Conservation (phyloP, 257 asterid genomes). For the Petunia axillaris region DNA sequence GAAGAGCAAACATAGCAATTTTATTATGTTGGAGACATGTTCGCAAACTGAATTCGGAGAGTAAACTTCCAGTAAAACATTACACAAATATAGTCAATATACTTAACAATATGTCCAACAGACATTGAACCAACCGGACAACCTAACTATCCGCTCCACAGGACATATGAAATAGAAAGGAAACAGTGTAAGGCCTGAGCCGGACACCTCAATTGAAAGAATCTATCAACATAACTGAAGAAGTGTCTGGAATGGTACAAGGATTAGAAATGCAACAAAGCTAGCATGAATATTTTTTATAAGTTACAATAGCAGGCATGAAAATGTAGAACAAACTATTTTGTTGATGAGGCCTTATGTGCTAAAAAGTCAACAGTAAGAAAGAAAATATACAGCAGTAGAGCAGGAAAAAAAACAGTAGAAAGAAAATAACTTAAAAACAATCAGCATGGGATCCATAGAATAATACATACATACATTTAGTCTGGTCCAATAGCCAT, state of each 20-base stretch:
- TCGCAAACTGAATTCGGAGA: neutral
- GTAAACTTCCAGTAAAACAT: neutral
- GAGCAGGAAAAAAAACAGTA: neutral
- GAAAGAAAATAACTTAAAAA: neutral
- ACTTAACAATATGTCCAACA: neutral
- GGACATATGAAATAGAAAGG: neutral
- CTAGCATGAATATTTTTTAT: slow-evolving; percentile 8
- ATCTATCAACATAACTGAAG: neutral
- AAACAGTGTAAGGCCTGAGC: neutral
- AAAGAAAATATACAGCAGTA: neutral
- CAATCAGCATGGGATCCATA: neutral
- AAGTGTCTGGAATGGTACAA: slow-evolving; percentile 16
- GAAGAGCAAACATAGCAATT: neutral
- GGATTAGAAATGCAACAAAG: neutral
- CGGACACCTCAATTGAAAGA: neutral
- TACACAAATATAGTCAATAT: neutral
- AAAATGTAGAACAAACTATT: neutral
- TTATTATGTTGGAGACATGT: slow-evolving; percentile 11
- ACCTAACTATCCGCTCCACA: neutral
- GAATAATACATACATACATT: neutral
- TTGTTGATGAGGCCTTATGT: slow-evolving; percentile 9
- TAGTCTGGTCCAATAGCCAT: neutral
- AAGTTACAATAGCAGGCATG: neutral
- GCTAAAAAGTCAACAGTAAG: neutral
- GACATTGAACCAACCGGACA: neutral